Percentiles rank a stretch among this genome's conserved stretches.
phyloP scores from a whole-genome alignment of 768 basidiomycete species.

The Leccinum boreale region DNA sequence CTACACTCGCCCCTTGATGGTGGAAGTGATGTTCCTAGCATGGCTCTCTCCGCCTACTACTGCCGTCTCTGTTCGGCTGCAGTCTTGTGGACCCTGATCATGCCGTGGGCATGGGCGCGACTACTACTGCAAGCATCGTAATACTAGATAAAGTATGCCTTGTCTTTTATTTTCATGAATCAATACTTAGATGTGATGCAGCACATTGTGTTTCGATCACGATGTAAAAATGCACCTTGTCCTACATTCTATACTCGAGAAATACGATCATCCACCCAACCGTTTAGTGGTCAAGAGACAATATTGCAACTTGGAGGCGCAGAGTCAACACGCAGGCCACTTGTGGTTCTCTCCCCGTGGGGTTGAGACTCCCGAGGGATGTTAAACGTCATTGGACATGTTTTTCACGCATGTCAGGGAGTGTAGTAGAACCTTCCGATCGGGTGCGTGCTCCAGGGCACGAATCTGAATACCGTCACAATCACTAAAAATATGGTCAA shows the following conservation, averaged over 20 bases:
- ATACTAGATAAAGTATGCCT: neutral
- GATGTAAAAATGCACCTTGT: neutral
- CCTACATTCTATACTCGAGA: neutral
- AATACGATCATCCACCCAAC: neutral
- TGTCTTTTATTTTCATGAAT: neutral
- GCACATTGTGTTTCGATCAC: neutral
- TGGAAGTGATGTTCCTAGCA: neutral
- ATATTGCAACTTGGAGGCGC: neutral
- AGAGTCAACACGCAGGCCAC: neutral
- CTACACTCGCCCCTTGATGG: neutral
- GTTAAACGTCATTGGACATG: neutral
- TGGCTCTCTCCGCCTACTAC: neutral
- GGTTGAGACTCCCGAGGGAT: neutral
- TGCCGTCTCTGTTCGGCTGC: neutral
- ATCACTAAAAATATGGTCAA: neutral
- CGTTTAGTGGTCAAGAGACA: neutral
- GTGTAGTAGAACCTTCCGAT: neutral
- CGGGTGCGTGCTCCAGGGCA: neutral
- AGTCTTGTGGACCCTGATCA: neutral
- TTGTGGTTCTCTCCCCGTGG: neutral
- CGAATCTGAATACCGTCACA: neutral
- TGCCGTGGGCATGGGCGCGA: neutral
- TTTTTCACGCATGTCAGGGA: neutral
- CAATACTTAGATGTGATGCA: neutral
- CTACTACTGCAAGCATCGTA: neutral